These are phyloP conservation scores for Arachis hypogaea DNA, from an alignment of 306 rosid species.

Conservation along the genomic window DNA sequence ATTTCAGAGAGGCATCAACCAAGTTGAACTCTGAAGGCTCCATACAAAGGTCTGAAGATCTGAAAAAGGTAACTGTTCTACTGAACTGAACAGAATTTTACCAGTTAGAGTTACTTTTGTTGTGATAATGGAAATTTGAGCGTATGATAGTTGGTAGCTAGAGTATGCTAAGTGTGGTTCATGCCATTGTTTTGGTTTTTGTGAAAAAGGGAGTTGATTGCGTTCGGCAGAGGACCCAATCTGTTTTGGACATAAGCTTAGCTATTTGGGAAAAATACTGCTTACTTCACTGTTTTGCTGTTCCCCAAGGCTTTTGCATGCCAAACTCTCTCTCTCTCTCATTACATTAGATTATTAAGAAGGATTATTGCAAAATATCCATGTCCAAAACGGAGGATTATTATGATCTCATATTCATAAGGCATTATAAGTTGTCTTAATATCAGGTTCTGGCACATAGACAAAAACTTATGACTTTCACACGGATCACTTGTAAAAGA, in stretches of 20 bases:
- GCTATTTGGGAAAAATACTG: slow-evolving; percentile 80
- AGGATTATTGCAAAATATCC: too few species aligned
- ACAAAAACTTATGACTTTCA: too few species aligned
- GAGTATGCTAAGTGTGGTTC: neutral
- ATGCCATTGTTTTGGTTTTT: neutral
- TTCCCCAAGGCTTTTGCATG: too few species aligned
- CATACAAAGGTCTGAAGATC: slow-evolving; percentile 61
- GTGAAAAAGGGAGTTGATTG: slow-evolving; percentile 57
- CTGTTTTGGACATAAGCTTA: slow-evolving; percentile 62
- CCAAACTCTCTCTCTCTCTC: slow-evolving; percentile 55
- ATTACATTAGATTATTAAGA: too few species aligned
- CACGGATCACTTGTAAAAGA: too few species aligned
- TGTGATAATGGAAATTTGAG: neutral
- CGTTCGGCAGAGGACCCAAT: slow-evolving; percentile 54
- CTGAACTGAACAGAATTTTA: neutral
- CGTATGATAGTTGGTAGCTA: neutral
- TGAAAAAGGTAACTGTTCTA: slow-evolving; percentile 49
- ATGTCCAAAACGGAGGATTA: too few species aligned
- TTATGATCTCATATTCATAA: too few species aligned
- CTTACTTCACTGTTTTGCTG: slow-evolving; percentile 22
- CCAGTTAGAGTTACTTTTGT: neutral
- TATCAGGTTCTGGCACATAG: too few species aligned
- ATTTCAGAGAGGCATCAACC: slow-evolving; percentile 65
- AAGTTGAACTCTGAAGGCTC: slow-evolving; percentile 47
- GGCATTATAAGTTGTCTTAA: too few species aligned